A percentile compares a stretch with the other conserved stretches of the same genome.
Evolutionary conservation across 2,329 filamentous ascomycete genomes (phyloP).

Genomic region (Penicillium italicum): DNA sequence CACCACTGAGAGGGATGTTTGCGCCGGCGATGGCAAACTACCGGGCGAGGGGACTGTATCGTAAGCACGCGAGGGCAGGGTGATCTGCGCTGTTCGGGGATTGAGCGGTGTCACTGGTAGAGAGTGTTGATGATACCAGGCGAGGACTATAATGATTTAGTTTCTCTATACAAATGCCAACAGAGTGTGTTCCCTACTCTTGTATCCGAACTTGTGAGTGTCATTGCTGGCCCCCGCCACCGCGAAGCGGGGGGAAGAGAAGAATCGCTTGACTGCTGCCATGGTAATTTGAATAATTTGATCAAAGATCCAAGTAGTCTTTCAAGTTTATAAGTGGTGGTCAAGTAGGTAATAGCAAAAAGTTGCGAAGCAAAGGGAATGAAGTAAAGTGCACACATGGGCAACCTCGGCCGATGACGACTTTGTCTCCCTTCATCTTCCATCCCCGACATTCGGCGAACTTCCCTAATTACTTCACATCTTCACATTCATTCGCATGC

Average conservation of each 20-base stretch:
- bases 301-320: background rate
- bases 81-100: conserved; percentile 63
- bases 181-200: conserved; percentile 53
- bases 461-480: background rate
- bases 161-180: conserved; percentile 1
- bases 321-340: background rate
- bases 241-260: conserved; percentile 73
- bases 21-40: conserved; percentile 60
- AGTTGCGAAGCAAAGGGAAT: background rate
- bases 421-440: conserved; percentile 6
- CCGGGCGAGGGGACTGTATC: conserved; percentile 63
- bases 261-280: conserved; percentile 69
- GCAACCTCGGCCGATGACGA: conserved; percentile 15
- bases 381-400: background rate
- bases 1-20: conserved; percentile 79
- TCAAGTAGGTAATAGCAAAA: background rate
- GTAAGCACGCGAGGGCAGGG: conserved; percentile 58
- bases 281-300: conserved; percentile 14
- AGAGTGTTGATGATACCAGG: conserved; percentile 77
- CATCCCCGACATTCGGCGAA: conserved; percentile 10
- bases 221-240: conserved; percentile 89
- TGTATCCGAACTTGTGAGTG: conserved; percentile 80
- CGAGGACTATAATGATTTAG: conserved; percentile 61
- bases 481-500: conserved; percentile 35
- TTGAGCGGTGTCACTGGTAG: conserved; percentile 82